phyloP scores from a whole-genome alignment of 2,329 filamentous ascomycete species.

The Ophiostoma perfectum region DNA sequence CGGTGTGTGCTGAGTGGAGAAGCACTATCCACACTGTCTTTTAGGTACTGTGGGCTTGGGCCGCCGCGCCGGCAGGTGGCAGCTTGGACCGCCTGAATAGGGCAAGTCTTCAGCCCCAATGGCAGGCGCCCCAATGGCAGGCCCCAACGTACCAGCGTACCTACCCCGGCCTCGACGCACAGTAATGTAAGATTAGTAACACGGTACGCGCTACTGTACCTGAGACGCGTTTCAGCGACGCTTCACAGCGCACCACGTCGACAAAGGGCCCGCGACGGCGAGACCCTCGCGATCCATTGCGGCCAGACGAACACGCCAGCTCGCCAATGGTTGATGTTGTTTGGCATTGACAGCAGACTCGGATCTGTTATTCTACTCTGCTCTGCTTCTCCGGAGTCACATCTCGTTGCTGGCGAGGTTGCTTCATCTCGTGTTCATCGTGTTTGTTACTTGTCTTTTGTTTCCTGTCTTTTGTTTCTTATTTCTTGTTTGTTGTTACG shows the following conservation, averaged over 20 bases:
- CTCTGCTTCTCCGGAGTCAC: too few relatives aligned
- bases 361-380: too few relatives aligned
- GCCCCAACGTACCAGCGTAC: too few relatives aligned
- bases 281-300: neutral
- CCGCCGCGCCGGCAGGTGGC: neutral
- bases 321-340: too few relatives aligned
- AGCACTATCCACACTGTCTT: neutral
- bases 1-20: neutral
- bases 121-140: neutral
- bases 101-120: neutral
- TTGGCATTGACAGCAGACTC: too few relatives aligned
- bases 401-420: too few relatives aligned
- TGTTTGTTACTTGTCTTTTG: too few relatives aligned
- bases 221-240: slow-evolving; percentile 19
- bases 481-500: too few relatives aligned
- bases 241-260: slow-evolving; percentile 13
- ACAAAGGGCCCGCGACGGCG: neutral
- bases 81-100: neutral
- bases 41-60: neutral
- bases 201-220: neutral
- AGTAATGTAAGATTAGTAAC: neutral
- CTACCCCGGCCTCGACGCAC: neutral
- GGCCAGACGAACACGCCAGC: neutral
- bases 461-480: too few relatives aligned
- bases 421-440: too few relatives aligned